Conservation (phyloP, 495 filamentous ascomycete genomes). For the Penicillium steckii region DNA sequence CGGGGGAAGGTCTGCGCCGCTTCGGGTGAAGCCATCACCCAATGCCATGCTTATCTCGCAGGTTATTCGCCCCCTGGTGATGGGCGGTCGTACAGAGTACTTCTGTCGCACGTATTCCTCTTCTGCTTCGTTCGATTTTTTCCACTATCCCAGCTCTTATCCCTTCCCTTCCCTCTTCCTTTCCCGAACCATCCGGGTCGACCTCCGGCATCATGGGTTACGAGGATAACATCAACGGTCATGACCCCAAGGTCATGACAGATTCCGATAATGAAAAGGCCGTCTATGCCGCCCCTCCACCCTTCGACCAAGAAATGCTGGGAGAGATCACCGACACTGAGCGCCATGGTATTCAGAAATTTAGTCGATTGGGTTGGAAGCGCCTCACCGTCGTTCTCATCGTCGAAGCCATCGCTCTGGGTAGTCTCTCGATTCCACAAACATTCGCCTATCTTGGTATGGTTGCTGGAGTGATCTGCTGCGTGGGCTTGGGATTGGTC, state of each 20-base stretch:
- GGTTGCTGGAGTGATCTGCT: conserved; percentile 53
- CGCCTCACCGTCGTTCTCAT: conserved; percentile 49
- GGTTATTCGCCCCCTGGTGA: conserved; percentile 5
- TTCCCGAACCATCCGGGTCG: not conserved
- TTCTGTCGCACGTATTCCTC: not conserved
- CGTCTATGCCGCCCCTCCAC: conserved; percentile 15
- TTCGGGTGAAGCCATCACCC: not conserved
- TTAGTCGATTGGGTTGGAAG: conserved; percentile 38
- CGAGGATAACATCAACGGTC: conserved; percentile 23
- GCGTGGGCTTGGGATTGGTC: conserved; percentile 57
- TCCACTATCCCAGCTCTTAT: conserved; percentile 3
- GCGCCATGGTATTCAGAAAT: conserved; percentile 30
- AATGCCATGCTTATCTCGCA: conserved; percentile 4
- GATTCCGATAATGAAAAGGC: conserved; percentile 20
- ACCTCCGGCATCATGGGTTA: conserved; percentile 21
- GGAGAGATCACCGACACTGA: conserved; percentile 35
- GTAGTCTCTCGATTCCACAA: conserved; percentile 57
- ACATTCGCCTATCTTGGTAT: conserved; percentile 63
- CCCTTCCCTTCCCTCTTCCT: not conserved
- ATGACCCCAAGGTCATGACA: conserved; percentile 20
- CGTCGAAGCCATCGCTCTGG: conserved; percentile 64
- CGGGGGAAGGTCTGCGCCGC: not conserved
- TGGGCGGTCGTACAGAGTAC: conserved; percentile 11
- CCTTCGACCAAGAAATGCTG: conserved; percentile 28
- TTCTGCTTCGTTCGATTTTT: not conserved